Base-by-base conservation (phyloP, 768 basidiomycete species). In the Solioccasus polychromus region DNA sequence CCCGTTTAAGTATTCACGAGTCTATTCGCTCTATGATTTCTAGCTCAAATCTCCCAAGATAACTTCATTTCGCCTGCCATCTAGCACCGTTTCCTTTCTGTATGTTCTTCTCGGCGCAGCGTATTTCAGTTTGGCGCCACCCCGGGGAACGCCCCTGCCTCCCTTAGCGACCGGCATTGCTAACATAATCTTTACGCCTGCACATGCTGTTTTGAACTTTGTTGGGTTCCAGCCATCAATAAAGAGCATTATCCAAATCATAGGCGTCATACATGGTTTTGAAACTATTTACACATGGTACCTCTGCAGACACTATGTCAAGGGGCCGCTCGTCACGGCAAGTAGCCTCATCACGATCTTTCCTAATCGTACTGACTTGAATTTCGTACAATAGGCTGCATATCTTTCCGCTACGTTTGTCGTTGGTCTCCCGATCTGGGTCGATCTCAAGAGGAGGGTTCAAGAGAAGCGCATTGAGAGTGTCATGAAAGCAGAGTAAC, bases 391-490 rank as follows among this genome's bases (percentile, higher is more conserved):
- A 40, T 39, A 90, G 88, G 52, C 63, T 3, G 59, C 70, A 19
- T 88, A 87, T 61, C 57, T 80, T n/a, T 20, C 70, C 2, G 54
- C 72, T 0, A 79, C 81, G 2, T n/a, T 82, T 1, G 1, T 75
- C 0, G 66, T 74, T 25, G 88, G 88, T 0, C 71, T 70, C 41
- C 80, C 82, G 0, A 69, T 79, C 10, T 78, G 77, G 71, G 22
- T 45, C 9, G 74, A 79, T 50, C 62, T 90, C 50, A 69, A 77
- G 43, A 73, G 64, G 53, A 74, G 77, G 20, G 76, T 89, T 9
- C 84, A 90, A 50, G 64, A 69, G 25, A 80, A 81, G 14, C 75
- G 87, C 3, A 91, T 91, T 34, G 79, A 87, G 45, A 88, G 86
- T 23, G 84, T 91, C 4, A 82, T 86, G 83, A 91, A 90, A 62